Percentiles rank a stretch among this genome's conserved stretches.
Conservation (phyloP, 1,139 yeast species). For the Diutina sp. region DNA sequence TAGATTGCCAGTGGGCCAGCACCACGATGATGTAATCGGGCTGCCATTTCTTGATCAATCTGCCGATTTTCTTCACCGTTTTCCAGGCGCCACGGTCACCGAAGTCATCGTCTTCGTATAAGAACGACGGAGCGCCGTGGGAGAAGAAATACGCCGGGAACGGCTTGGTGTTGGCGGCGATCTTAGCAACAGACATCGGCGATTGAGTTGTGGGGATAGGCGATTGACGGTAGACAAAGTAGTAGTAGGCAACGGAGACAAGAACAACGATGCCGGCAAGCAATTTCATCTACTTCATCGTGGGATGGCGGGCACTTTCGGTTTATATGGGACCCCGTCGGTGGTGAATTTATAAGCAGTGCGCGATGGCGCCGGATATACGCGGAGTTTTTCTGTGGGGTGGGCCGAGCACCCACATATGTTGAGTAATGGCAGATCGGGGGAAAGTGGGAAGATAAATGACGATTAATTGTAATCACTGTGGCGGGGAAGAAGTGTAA, state of each 20-base stretch:
- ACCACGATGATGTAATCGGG: constrained; percentile 57
- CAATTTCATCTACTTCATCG: neutral
- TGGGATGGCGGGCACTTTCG: neutral
- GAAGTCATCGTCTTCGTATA: constrained; percentile 30
- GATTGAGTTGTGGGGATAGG: neutral
- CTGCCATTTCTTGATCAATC: constrained; percentile 32
- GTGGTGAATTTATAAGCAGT: neutral
- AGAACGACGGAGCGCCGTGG: constrained; percentile 73
- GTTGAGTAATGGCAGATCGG: too few relatives aligned
- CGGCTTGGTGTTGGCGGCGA: constrained; percentile 8
- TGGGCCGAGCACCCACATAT: neutral
- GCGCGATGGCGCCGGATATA: neutral
- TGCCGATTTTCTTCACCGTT: constrained; percentile 36
- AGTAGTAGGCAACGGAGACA: neutral
- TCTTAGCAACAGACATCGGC: neutral
- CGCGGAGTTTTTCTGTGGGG: neutral
- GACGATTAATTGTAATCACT: neutral
- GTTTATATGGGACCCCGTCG: neutral
- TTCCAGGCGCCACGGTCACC: constrained; percentile 50
- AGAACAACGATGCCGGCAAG: neutral
- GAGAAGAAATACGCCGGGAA: constrained; percentile 55
- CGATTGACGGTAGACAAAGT: neutral
- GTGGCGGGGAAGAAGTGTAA: neutral
- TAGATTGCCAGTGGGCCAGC: constrained; percentile 70
- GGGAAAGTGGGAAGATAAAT: neutral